Evolutionary conservation across 2,329 filamentous ascomycete species (phyloP).

Genomic region (Alternaria conjuncta): DNA sequence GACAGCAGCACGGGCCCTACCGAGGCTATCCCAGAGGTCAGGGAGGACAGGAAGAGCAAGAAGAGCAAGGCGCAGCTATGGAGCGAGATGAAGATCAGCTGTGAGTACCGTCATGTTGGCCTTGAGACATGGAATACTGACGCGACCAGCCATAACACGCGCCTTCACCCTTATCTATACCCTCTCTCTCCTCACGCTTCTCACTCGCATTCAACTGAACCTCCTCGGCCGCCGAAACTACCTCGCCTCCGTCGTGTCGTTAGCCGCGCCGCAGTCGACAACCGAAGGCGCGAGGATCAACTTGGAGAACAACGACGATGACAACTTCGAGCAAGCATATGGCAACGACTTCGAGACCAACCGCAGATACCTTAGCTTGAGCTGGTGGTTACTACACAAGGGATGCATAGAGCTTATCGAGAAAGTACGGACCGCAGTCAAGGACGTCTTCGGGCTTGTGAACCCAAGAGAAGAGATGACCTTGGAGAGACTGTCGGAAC

Average conservation of each 20-base stretch:
- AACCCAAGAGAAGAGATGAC: conserved; percentile 89
- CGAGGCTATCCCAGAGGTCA: conserved; percentile 50
- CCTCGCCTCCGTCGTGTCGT: conserved; percentile 89
- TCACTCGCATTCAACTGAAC: conserved; percentile 95
- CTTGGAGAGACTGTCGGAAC: conserved; percentile 77
- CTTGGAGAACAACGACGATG: conserved; percentile 92
- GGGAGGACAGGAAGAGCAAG: conserved; percentile 60
- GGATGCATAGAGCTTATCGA: conserved; percentile 85
- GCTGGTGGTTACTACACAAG: conserved; percentile 95
- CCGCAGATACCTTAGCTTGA: conserved; percentile 91
- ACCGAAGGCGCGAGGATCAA: conserved; percentile 77
- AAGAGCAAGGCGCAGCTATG: conserved; percentile 93
- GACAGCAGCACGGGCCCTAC: conserved; percentile 53
- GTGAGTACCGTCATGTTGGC: conserved; percentile 59
- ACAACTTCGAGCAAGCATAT: conserved; percentile 79
- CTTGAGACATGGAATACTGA: conserved; percentile 21
- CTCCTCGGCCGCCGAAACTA: conserved; percentile 95
- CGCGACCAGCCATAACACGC: conserved; percentile 76
- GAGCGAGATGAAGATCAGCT: conserved; percentile 96
- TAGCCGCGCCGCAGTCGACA: conserved; percentile 72
- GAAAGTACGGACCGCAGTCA: conserved; percentile 83
- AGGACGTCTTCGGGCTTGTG: conserved; percentile 85
- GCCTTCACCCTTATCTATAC: conserved; percentile 93
- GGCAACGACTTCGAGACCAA: conserved; percentile 97
- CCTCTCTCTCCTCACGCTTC: conserved; percentile 83